phyloP scores from a whole-genome alignment of 257 asterid species.

The Dorcoceras hygrometricum region DNA sequence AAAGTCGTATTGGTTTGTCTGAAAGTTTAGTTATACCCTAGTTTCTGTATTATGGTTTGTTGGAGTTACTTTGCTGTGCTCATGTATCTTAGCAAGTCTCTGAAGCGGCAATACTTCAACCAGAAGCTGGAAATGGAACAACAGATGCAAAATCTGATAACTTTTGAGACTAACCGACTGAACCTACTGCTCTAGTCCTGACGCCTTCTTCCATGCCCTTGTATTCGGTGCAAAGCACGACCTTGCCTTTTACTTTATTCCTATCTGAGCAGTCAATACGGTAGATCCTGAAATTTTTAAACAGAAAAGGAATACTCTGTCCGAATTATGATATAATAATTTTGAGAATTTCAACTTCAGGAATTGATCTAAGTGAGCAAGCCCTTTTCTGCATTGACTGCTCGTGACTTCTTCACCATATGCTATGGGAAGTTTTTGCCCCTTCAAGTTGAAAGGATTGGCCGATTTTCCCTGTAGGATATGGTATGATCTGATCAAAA shows the following conservation, averaged over 20 bases:
- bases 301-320: not conserved
- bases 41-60: not conserved
- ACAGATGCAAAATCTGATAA: not conserved
- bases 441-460: slow-evolving; percentile 24
- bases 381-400: not conserved
- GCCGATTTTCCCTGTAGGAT: slow-evolving; percentile 22
- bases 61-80: slow-evolving; percentile 7
- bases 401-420: slow-evolving; percentile 18
- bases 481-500: not conserved
- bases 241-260: slow-evolving; percentile 26
- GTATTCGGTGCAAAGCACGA: slow-evolving; percentile 20
- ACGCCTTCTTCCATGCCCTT: not conserved
- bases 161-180: not conserved
- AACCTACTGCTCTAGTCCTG: slow-evolving; percentile 19
- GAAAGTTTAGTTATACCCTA: not conserved
- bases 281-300: slow-evolving; percentile 14
- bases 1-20: too few relatives aligned
- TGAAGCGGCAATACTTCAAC: not conserved
- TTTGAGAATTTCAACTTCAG: not conserved
- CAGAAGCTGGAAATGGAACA: slow-evolving; percentile 8
- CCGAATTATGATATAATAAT: not conserved
- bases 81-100: not conserved
- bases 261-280: not conserved
- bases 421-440: slow-evolving; percentile 14
- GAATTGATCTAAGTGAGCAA: not conserved